Evolutionary conservation across 805 yeast species (phyloP).

Genomic region (Priceomyces medius): DNA sequence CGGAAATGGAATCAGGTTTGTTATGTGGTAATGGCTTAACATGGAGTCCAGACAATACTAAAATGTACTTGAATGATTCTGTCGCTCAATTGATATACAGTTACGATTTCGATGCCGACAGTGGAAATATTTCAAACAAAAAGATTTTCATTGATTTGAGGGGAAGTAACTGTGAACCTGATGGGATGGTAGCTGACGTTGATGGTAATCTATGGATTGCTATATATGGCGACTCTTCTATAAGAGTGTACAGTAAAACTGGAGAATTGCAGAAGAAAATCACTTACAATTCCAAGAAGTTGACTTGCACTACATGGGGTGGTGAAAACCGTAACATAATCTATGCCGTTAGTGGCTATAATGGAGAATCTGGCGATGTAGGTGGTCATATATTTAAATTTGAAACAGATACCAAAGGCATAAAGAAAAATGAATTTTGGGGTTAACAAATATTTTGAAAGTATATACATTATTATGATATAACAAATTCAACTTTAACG

Average conservation of each 20-base stretch:
- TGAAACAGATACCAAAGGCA: not conserved
- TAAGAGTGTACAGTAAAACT: not conserved
- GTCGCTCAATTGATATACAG: not conserved
- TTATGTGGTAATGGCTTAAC: not conserved
- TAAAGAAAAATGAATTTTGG: not conserved
- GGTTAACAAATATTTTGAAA: not conserved
- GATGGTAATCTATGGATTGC: not conserved
- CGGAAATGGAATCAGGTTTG: not conserved
- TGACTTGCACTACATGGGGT: not conserved
- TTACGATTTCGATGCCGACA: not conserved
- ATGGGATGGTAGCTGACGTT: not conserved
- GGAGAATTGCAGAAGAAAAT: not conserved
- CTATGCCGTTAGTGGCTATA: not conserved
- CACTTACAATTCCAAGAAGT: not conserved
- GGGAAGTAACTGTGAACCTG: not conserved
- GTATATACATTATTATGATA: no score
- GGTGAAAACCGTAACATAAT: not conserved
- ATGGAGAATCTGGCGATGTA: not conserved
- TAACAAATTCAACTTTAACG: no score
- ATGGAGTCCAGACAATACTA: not conserved
- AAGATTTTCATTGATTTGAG: not conserved
- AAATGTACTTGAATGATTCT: not conserved
- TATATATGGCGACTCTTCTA: not conserved
- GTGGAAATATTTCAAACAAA: not conserved
- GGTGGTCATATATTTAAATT: not conserved